Evolutionary conservation across 2,329 filamentous ascomycete genomes (phyloP), one percentile per base, ranked within the genome.

Genomic region (Aplosporella prunicola): DNA sequence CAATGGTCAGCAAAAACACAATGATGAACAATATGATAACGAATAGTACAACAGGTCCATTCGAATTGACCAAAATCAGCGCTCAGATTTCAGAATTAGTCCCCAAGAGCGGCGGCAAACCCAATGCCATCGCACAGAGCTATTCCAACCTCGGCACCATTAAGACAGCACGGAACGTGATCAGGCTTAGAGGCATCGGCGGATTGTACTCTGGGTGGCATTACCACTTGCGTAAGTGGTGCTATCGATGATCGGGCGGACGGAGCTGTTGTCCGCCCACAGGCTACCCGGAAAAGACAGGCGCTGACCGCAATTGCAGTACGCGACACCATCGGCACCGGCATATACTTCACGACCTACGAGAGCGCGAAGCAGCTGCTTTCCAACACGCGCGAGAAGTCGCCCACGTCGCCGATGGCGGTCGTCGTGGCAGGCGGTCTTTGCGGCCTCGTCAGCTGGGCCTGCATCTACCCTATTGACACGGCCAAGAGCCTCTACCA

Each of bases 291-390:
- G 25, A 36, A 18, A 13, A 34, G 18, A n/a, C 13, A 9, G n/a
- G n/a, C 28, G 33, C 41, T 43, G 15, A 43, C 14, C 23, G 15
- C n/a, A 15, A 6, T 11, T 20, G 16, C 45, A 84, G 82, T 88
- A 51, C 75, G 85, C 43, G 85, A 93, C 60, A 88, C 83, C 1
- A 68, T 91, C 43, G 85, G 85, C 37, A 93, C 85, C 1, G 75
- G 77, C 20, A 84, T 89, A 41, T 93, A 93, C 58, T 93, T 93
- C 54, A 84, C 83, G 64, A 88, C 85, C 20, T 93, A 93, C 57
- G 85, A 93, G 60, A 87, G 82, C 56, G 76, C 78, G 49, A 93
- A 93, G 55, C 84, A 91, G 57, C 63, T 89, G 16, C 72, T 87
- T 45, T 83, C 80, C 14, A 85, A 83, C 11, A 76, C 82, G 45